These are phyloP conservation scores for Elongisporangium prolatum DNA, from an alignment of 352 stramenopile species.

Conservation along the genomic window DNA sequence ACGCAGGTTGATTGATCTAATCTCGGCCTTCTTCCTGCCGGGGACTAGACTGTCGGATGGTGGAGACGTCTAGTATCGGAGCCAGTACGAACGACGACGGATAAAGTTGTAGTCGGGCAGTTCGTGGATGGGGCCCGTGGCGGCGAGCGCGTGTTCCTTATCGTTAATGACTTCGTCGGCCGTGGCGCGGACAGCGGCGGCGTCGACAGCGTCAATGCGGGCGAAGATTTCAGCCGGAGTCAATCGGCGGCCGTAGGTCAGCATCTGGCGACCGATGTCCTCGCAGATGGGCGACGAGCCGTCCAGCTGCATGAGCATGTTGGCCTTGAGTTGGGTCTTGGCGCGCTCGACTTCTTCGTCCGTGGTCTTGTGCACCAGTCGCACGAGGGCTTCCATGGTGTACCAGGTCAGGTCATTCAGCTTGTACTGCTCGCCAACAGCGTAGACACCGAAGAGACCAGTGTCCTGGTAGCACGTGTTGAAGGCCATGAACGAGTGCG, in stretches of 20 bases:
- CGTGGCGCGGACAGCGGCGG: constrained; percentile 88
- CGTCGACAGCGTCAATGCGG: constrained; percentile 98
- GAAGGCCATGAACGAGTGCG: constrained; percentile 98
- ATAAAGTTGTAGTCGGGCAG: constrained; percentile 99
- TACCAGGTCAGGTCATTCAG: constrained; percentile 94
- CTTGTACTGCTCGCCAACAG: constrained; percentile 93
- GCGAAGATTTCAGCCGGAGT: constrained; percentile 98
- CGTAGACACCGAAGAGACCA: constrained; percentile 98
- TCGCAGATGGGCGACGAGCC: constrained; percentile 97
- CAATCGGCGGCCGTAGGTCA: constrained; percentile 96
- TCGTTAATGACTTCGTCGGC: constrained; percentile 94
- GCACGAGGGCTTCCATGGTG: constrained; percentile 94
- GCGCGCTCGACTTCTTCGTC: constrained; percentile 97
- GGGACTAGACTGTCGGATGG: not conserved
- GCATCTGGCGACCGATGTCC: constrained; percentile 99
- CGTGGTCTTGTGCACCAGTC: constrained; percentile 94
- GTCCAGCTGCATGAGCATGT: constrained; percentile 99
- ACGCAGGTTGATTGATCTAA: not conserved
- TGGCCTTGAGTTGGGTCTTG: constrained; percentile 99
- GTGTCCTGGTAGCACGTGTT: constrained; percentile 99
- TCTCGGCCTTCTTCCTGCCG: not conserved
- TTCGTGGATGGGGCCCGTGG: constrained; percentile 97
- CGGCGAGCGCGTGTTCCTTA: constrained; percentile 98
- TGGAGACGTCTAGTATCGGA: constrained; percentile 76
- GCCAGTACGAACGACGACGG: constrained; percentile 98